Evolutionary conservation across 2,329 filamentous ascomycete genomes (phyloP).

Genomic region (Apiospora phragmitis): DNA sequence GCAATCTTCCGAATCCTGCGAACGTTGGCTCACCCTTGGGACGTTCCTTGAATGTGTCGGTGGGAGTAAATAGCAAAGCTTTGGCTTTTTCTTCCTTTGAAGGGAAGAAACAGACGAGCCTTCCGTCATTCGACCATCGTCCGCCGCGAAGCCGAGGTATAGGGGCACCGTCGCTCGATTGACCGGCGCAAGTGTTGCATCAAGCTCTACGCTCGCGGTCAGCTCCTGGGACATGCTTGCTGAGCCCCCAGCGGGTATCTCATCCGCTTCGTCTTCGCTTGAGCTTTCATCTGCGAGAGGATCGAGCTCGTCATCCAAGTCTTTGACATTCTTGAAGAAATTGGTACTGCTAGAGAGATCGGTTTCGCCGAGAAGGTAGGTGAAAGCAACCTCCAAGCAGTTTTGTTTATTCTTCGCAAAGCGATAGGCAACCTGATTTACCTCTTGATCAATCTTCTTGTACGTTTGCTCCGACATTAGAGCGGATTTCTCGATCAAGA

Average conservation of each 20-base stretch:
- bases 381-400: conserved; percentile 62
- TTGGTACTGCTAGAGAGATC: conserved; percentile 61
- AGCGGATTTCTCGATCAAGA: conserved; percentile 61
- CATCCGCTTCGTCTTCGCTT: conserved; percentile 74
- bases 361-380: conserved; percentile 63
- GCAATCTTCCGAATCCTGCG: conserved; percentile 56
- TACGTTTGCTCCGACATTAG: conserved; percentile 60
- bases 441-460: conserved; percentile 52
- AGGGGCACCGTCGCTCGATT: conserved; percentile 57
- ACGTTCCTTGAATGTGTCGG: conserved; percentile 47
- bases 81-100: conserved; percentile 64
- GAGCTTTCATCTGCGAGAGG: conserved; percentile 74
- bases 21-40: conserved; percentile 56
- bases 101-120: conserved; percentile 67
- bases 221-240: conserved; percentile 65
- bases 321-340: conserved; percentile 64
- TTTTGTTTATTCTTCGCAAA: conserved; percentile 60
- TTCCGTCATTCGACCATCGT: conserved; percentile 62
- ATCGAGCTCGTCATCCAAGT: conserved; percentile 58
- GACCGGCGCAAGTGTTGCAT: conserved; percentile 51
- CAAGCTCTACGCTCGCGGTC: conserved; percentile 52
- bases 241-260: conserved; percentile 52
- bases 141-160: conserved; percentile 60
- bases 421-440: conserved; percentile 56
- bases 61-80: conserved; percentile 47